These are phyloP conservation scores for Mortierella sp. DNA, from an alignment of 371 early-diverging fungal species.

Conservation along the genomic window DNA sequence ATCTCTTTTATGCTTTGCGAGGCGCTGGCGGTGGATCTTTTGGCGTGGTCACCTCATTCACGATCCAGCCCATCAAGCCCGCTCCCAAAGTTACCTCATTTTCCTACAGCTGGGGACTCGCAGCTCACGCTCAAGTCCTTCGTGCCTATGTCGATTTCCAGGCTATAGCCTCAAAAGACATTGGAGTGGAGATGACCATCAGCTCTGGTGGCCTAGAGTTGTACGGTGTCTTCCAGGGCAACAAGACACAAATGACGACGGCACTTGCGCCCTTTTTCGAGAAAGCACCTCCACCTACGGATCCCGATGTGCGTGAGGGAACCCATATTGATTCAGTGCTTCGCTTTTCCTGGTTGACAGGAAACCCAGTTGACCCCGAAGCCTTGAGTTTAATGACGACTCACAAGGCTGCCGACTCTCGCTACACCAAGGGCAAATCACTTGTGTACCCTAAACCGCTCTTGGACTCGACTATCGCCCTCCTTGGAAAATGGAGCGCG, in stretches of 20 bases:
- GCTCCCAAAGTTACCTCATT: conserved; percentile 23
- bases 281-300: conserved; percentile 5
- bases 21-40: conserved; percentile 56
- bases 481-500: conserved; percentile 32
- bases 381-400: conserved; percentile 15
- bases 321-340: conserved; percentile 30
- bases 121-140: conserved; percentile 10
- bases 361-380: conserved; percentile 23
- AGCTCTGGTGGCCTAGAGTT: conserved; percentile 27
- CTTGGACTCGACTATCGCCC: conserved; percentile 27
- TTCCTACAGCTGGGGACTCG: conserved; percentile 20
- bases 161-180: conserved; percentile 16
- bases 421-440: conserved; percentile 45
- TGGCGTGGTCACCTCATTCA: conserved; percentile 55
- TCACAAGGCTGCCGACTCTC: conserved; percentile 32
- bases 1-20: conserved; percentile 54
- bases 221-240: conserved; percentile 34
- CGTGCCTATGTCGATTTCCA: conserved; percentile 32
- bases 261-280: conserved; percentile 27
- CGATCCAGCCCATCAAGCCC: conserved; percentile 24
- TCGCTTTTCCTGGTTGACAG: conserved; percentile 27
- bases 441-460: conserved; percentile 29
- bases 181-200: conserved; percentile 29
- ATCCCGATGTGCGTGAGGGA: conserved; percentile 32
- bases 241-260: background rate